Base-by-base conservation (phyloP, 805 yeast species). In the Saturnispora besseyi region DNA sequence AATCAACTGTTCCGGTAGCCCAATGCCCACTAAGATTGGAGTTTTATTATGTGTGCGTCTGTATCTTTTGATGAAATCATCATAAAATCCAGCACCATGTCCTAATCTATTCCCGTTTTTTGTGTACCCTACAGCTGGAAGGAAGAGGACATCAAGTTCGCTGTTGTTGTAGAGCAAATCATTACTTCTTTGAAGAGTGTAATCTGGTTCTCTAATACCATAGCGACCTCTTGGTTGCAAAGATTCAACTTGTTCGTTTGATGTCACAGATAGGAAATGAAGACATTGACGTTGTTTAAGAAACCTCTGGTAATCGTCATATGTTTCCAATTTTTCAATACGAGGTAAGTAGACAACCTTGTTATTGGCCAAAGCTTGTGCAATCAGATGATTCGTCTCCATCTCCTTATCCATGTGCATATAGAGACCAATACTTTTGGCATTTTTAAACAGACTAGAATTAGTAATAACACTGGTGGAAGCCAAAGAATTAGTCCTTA, bases 81-180 rank as follows among this genome's bases (percentile, higher is more conserved):
- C 99, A 63, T 93, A 91, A 63, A 78, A 89, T 0, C 97, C 99
- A 5, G 82, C 91, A 1, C 99, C 99, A 62, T 88, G 95, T 1
- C 99, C 99, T 48, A 91, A 62, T 48, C 99, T 63, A 31, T 55
- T 51, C 15, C 71, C 65, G 1, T 51, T 51, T 5, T 28, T 55
- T 1, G 86, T 75, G 63, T 87, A 90, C 1, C 87, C 96, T 1
- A 91, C 82, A 0, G 95, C 97, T 0, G 98, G 98, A 0, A 91
- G 72, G 6, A 91, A 65, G 6, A 91, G 68, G 9, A 91, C 58
- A 57, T 91, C 97, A 22, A 91, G 65, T 30, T 45, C 49, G 4
- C 45, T 45, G 9, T 41, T 42, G 5, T 43, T 46, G 10, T 34
- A 11, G 7, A 60, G 51, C 15, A 61, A 54, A 51, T 61, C 69